Evolutionary conservation across 2,329 filamentous ascomycete genomes (phyloP).

Genomic region (Alternaria alternata): DNA sequence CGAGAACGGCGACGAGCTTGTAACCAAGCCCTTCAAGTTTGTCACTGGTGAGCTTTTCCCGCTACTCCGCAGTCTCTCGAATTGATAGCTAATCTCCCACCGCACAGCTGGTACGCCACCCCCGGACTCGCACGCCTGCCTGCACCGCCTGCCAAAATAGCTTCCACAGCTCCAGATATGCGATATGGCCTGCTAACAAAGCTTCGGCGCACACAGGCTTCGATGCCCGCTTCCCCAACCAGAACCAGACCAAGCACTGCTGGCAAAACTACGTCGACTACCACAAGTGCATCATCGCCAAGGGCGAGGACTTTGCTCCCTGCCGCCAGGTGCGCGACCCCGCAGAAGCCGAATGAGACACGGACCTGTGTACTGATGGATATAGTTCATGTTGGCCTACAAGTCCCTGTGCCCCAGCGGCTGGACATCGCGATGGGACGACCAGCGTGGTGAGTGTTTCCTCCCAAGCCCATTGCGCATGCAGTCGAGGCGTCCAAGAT

Average conservation of each 20-base stretch:
- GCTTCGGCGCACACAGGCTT: conserved; percentile 70
- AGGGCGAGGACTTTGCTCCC: conserved; percentile 97
- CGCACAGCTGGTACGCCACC: conserved; percentile 52
- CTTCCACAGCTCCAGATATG: conserved; percentile 2
- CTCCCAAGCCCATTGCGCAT: background rate
- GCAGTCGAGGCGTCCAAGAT: no score
- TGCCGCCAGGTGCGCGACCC: conserved; percentile 81
- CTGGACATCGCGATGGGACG: conserved; percentile 96
- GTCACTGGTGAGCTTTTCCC: conserved; percentile 81
- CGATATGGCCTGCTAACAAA: conserved; percentile 27
- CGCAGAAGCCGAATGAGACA: background rate
- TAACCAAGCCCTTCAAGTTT: conserved; percentile 99
- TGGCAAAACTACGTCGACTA: conserved; percentile 99
- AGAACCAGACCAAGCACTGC: conserved; percentile 99
- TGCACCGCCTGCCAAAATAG: conserved; percentile 11
- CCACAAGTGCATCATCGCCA: conserved; percentile 98
- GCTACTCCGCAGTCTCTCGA: conserved; percentile 15
- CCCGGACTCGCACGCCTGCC: conserved; percentile 17
- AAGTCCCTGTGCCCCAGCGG: conserved; percentile 95
- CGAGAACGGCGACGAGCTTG: conserved; percentile 73
- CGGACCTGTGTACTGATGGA: conserved; percentile 14
- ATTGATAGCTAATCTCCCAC: conserved; percentile 40
- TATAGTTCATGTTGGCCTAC: conserved; percentile 94
- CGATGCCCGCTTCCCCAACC: conserved; percentile 98
- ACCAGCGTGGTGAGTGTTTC: conserved; percentile 80